Percentiles rank a stretch among this genome's conserved stretches.
Conservation (phyloP, 345 rosid species). For the Passiflora organensis region DNA sequence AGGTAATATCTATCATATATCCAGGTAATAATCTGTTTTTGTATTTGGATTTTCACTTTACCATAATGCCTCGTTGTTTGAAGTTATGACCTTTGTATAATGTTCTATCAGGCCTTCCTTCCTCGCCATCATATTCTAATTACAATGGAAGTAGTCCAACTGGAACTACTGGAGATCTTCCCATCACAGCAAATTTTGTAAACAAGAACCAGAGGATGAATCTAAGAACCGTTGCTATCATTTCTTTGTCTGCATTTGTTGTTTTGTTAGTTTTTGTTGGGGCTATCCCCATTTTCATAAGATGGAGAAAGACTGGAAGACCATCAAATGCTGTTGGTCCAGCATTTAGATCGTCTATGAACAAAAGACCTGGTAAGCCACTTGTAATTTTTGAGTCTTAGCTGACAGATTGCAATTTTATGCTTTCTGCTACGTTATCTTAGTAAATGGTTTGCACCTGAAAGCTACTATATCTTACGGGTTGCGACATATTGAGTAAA, state of each 20-base stretch:
- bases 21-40: conserved; percentile 55
- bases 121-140: conserved; percentile 65
- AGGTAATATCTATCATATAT: conserved; percentile 63
- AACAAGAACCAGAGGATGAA: conserved; percentile 68
- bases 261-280: conserved; percentile 67
- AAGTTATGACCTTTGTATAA: conserved; percentile 18
- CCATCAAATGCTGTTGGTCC: conserved; percentile 91
- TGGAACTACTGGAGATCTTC: conserved; percentile 66
- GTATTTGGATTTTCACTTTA: conserved; percentile 12
- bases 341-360: conserved; percentile 51
- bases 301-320: conserved; percentile 76
- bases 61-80: conserved; percentile 8
- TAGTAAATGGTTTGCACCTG: too few species aligned
- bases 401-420: too few species aligned
- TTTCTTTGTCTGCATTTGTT: conserved; percentile 77
- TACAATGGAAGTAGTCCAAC: conserved; percentile 55
- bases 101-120: conserved; percentile 61
- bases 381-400: neutral
- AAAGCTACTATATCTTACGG: too few species aligned
- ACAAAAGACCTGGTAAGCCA: conserved; percentile 75
- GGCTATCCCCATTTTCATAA: conserved; percentile 53
- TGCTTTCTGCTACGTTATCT: too few species aligned
- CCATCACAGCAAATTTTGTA: conserved; percentile 54
- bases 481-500: too few species aligned
- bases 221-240: conserved; percentile 57